These are phyloP conservation scores for Candida pseudofarinosa DNA, from an alignment of 805 yeast species.

Conservation along the genomic window DNA sequence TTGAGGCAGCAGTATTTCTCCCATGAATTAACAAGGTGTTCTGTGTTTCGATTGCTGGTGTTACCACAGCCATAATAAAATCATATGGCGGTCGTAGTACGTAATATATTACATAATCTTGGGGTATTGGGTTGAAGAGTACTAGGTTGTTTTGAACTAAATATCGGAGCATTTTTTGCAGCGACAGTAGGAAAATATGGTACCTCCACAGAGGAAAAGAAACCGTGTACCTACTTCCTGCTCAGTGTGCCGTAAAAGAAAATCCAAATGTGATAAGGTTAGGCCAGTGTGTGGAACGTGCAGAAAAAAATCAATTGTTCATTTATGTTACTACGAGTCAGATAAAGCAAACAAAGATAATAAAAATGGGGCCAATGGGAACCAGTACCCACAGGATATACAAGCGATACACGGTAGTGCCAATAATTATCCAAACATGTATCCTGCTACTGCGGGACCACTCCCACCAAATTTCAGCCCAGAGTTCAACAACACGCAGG, in stretches of 20 bases:
- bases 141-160: too few relatives aligned
- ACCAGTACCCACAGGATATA: background rate
- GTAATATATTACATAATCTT: background rate
- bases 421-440: background rate
- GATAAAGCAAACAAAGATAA: conserved; percentile 7
- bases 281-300: conserved; percentile 43
- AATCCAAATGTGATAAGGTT: conserved; percentile 39
- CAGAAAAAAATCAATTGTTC: conserved; percentile 39
- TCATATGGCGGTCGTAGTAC: background rate
- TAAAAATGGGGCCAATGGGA: background rate
- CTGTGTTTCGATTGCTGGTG: too few relatives aligned
- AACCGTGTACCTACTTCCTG: conserved; percentile 41
- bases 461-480: background rate
- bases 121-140: too few relatives aligned
- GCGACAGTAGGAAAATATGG: conserved; percentile 17
- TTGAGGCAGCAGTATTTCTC: too few relatives aligned
- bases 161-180: background rate
- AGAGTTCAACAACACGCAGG: background rate
- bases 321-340: conserved; percentile 35
- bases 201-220: conserved; percentile 26
- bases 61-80: too few relatives aligned
- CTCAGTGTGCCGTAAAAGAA: conserved; percentile 41
- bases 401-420: background rate
- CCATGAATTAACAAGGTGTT: too few relatives aligned
- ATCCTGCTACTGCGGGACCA: background rate